phyloP scores from a whole-genome alignment of 345 rosid species.

The Clausena lansium region DNA sequence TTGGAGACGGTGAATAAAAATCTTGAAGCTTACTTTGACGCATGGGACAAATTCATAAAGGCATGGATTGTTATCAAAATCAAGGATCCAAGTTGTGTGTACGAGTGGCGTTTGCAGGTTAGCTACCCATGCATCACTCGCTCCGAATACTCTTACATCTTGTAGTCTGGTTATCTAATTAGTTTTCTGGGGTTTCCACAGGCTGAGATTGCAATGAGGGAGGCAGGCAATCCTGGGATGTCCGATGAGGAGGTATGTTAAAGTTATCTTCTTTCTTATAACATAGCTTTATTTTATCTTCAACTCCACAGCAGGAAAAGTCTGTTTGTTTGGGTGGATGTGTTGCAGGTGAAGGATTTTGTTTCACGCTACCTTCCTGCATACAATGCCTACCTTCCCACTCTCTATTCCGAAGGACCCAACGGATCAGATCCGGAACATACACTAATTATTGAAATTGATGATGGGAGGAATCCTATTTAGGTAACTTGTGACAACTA shows the following conservation, averaged over 20 bases:
- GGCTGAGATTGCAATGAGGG: conserved; percentile 97
- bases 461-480: conserved; percentile 77
- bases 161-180: neutral
- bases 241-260: conserved; percentile 77
- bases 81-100: conserved; percentile 85
- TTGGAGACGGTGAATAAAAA: conserved; percentile 74
- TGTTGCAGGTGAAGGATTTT: conserved; percentile 76
- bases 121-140: neutral
- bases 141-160: neutral
- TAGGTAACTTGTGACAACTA: conserved; percentile 21
- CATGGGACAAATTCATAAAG: conserved; percentile 84
- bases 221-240: conserved; percentile 86
- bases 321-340: neutral
- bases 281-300: neutral
- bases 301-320: neutral
- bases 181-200: conserved; percentile 25
- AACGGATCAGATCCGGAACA: conserved; percentile 68
- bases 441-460: conserved; percentile 67
- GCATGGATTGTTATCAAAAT: conserved; percentile 90
- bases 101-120: conserved; percentile 96
- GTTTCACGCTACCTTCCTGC: conserved; percentile 93
- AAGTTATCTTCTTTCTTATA: neutral
- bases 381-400: conserved; percentile 83
- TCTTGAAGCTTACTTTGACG: conserved; percentile 80
- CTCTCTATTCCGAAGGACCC: conserved; percentile 87